A percentile compares a stretch with the other conserved stretches of the same genome.
These are phyloP conservation scores for Trichomonas tenax DNA, from an alignment of 208 protist genomes.

Conservation along the genomic window DNA sequence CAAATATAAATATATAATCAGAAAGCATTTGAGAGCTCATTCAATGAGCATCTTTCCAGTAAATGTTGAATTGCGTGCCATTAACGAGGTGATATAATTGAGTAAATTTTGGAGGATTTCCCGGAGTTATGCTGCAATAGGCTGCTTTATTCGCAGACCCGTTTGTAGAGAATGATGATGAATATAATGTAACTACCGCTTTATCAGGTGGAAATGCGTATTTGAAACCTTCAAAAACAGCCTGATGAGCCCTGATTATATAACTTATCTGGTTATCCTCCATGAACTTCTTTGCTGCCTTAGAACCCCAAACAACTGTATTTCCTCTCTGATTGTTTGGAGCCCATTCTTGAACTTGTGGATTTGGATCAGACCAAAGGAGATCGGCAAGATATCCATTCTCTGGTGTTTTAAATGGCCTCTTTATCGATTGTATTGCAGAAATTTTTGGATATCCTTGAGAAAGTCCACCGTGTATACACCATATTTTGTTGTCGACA, in stretches of 20 bases:
- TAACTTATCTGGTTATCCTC: neutral
- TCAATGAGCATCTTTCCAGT: neutral
- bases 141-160: neutral
- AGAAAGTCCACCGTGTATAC: conserved; percentile 64
- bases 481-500: conserved; percentile 46
- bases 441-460: conserved; percentile 57
- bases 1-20: too few species aligned
- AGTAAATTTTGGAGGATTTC: neutral
- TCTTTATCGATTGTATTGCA: conserved; percentile 63
- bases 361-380: conserved; percentile 41
- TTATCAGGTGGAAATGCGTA: neutral
- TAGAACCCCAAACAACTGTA: neutral
- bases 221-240: neutral
- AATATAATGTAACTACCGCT: neutral
- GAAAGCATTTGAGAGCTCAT: neutral
- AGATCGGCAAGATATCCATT: conserved; percentile 33
- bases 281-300: neutral
- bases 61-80: neutral
- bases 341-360: conserved; percentile 66
- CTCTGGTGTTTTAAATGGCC: conserved; percentile 67
- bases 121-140: neutral
- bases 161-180: neutral
- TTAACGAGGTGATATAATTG: neutral
- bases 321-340: conserved; percentile 57
- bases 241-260: neutral